Conservation (phyloP, 2,329 filamentous ascomycete species). For the Remersonia thermophila region DNA sequence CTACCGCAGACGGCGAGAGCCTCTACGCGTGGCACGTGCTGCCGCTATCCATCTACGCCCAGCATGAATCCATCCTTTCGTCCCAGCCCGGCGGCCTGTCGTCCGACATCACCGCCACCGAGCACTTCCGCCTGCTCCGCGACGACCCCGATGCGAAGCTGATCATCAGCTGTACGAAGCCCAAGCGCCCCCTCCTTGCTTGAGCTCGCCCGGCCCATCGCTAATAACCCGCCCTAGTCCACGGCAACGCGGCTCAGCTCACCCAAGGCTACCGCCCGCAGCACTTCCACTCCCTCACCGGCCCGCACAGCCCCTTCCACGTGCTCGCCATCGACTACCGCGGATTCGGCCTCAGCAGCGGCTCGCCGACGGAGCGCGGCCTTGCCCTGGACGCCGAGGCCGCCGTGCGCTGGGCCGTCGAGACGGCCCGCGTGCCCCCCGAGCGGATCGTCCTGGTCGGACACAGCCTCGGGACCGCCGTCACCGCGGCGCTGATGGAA, state of each 20-base stretch:
- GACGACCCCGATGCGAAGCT: slow-evolving; percentile 51
- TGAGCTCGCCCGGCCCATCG: slow-evolving; percentile 1
- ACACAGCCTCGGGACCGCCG: slow-evolving; percentile 80
- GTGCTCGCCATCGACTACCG: slow-evolving; percentile 85
- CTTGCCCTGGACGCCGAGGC: slow-evolving; percentile 68
- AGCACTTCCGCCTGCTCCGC: slow-evolving; percentile 49
- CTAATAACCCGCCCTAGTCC: slow-evolving; percentile 12
- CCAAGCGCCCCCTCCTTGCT: slow-evolving; percentile 1
- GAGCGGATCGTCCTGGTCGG: slow-evolving; percentile 69
- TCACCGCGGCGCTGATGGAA: slow-evolving; percentile 63
- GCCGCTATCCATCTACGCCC: slow-evolving; percentile 62
- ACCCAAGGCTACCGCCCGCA: slow-evolving; percentile 65
- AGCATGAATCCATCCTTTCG: slow-evolving; percentile 53
- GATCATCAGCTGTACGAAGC: slow-evolving; percentile 46
- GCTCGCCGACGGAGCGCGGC: slow-evolving; percentile 67
- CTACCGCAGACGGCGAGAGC: slow-evolving; percentile 60
- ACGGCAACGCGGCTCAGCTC: slow-evolving; percentile 72
- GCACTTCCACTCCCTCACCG: slow-evolving; percentile 65
- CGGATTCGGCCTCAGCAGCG: slow-evolving; percentile 71
- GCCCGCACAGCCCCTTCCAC: slow-evolving; percentile 57
- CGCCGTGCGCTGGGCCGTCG: slow-evolving; percentile 59
- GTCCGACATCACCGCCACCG: slow-evolving; percentile 40
- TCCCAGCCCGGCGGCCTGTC: slow-evolving; percentile 37
- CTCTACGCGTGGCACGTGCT: slow-evolving; percentile 88
- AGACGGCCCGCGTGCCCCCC: slow-evolving; percentile 50